Base-by-base conservation (phyloP, 2,329 filamentous ascomycete species). In the Alternaria ethzedia region DNA sequence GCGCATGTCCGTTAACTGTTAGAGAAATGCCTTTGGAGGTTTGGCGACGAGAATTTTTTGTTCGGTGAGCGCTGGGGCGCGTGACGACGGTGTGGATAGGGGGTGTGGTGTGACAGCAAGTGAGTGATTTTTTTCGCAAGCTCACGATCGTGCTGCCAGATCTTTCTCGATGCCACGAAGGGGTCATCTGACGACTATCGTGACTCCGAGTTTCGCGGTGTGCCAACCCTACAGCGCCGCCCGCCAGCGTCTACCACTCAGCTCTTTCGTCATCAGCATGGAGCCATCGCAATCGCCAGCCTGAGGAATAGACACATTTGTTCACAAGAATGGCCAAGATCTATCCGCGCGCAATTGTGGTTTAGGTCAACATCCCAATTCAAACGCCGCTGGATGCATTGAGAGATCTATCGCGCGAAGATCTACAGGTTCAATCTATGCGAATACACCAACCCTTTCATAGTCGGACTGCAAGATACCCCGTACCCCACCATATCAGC, bases 21-120 rank as follows among this genome's bases (percentile, higher is more conserved):
- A 63, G 64, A 65, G 25, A 54, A 59, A 59, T 65, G 60, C 66
- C 66, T 57, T 69, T 70, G 68, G 66, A 64, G 68, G 68, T 60
- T 59, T 70, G 61, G 64, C 28, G 58, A 54, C 44, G 54, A 51
- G 63, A 65, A 63, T 46, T 62, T 61, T 54, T 25, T 57, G 57
- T 41, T 49, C 52, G 60, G 46, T 65, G 62, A 41, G 44, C 56
- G 58, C 49, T 61, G 61, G 64, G 26, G 32, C 26, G 47, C 52
- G 59, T 52, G 49, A 52, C 49, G 30, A 52, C 30, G 44, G 54
- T 59, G 52, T 57, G 52, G 28, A 52, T 25, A 52, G 30, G 49
- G 49, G 49, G 15, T 60, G 28, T 52, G 47, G 28, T 32, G 57
- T 59, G 57, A 59, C 17, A 32, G 52, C 36, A 28, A 43, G 21